A percentile compares a stretch with the other conserved stretches of the same genome.
phyloP scores from a whole-genome alignment of 2,329 filamentous ascomycete species.

The Venturia nashicola region DNA sequence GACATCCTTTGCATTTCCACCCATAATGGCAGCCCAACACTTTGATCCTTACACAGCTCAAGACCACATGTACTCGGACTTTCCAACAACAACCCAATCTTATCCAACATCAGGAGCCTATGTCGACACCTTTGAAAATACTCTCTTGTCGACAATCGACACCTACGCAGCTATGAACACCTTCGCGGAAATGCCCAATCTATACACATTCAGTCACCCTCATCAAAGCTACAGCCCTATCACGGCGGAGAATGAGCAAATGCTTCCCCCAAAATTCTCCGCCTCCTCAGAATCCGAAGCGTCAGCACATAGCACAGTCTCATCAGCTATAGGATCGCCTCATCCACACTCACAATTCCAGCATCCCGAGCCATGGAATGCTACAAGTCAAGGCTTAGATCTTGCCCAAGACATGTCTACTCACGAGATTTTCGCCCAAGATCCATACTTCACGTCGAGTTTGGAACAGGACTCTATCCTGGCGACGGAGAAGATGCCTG shows the following conservation, averaged over 20 bases:
- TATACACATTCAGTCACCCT: neutral
- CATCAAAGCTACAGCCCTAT: neutral
- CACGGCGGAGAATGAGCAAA: neutral
- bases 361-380: conserved; percentile 44
- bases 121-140: neutral
- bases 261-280: conserved; percentile 19
- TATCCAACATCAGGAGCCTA: neutral
- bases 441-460: conserved; percentile 6
- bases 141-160: neutral
- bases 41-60: conserved; percentile 7
- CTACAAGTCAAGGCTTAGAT: conserved; percentile 38
- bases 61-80: neutral
- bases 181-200: conserved; percentile 1
- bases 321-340: conserved; percentile 38
- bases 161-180: conserved; percentile 6
- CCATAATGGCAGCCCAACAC: conserved; percentile 7
- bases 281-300: conserved; percentile 39
- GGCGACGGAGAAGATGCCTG: conserved; percentile 5
- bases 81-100: neutral
- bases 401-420: conserved; percentile 47
- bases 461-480: conserved; percentile 1
- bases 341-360: conserved; percentile 49
- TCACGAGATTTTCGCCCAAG: conserved; percentile 8
- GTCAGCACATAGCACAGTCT: conserved; percentile 34
- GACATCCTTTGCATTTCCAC: conserved; percentile 9